phyloP scores from a whole-genome alignment of 2,329 filamentous ascomycete genomes.

The Fusarium coffeatum region DNA sequence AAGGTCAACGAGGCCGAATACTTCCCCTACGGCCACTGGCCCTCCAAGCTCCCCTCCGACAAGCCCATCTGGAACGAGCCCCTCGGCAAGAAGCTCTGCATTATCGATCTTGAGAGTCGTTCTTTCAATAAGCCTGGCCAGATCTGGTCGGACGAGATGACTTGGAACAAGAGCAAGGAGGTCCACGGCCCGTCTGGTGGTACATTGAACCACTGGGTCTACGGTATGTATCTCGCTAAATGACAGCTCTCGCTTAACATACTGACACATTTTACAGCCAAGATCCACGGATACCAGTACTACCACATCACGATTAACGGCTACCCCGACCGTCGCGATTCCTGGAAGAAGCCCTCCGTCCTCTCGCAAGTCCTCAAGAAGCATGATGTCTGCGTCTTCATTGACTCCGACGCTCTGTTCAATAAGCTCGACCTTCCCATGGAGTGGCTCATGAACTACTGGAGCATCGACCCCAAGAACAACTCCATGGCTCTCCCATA shows the following conservation, averaged over 20 bases:
- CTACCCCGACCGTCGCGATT: conserved; percentile 55
- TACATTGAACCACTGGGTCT: conserved; percentile 59
- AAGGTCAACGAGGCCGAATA: conserved; percentile 46
- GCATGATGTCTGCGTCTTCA: conserved; percentile 57
- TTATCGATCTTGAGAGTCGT: conserved; percentile 59
- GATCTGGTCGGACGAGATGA: conserved; percentile 53
- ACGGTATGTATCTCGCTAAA: conserved; percentile 45
- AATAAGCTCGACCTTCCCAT: conserved; percentile 57
- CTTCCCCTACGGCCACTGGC: conserved; percentile 50
- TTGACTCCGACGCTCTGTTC: conserved; percentile 60
- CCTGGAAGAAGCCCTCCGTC: conserved; percentile 60
- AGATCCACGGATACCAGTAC: conserved; percentile 60
- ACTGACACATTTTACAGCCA: conserved; percentile 49
- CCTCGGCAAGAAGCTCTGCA: conserved; percentile 56
- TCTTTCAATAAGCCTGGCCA: conserved; percentile 51
- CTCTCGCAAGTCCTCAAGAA: conserved; percentile 56
- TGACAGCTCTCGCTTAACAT: neutral
- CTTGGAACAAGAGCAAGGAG: conserved; percentile 49
- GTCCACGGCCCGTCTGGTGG: conserved; percentile 56
- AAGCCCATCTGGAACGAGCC: conserved; percentile 48
- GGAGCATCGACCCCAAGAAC: conserved; percentile 53
- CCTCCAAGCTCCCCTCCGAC: conserved; percentile 47
- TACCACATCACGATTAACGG: conserved; percentile 56
- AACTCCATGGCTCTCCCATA: conserved; percentile 58
- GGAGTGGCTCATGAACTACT: conserved; percentile 62